Base-by-base conservation (phyloP, 2,329 filamentous ascomycete species). In the Claviceps sp. region DNA sequence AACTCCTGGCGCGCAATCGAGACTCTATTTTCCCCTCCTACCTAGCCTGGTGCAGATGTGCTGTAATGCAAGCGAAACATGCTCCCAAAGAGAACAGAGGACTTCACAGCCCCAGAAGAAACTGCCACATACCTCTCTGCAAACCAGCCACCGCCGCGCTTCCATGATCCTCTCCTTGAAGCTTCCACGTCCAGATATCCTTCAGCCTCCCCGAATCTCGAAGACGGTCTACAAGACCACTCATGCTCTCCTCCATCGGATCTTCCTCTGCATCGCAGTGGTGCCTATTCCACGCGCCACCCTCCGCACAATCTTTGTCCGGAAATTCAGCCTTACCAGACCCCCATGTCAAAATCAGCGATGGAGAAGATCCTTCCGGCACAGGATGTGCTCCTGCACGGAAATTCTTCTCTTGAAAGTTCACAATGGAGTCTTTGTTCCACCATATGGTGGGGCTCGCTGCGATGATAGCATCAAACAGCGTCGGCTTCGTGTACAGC, bases 361-460 rank as follows among this genome's bases (percentile, higher is more conserved):
- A 64, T 2, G 67, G 58, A 0, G 57, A 54, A 6, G 42, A 44
- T 6, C 11, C 42, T 8, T 26, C 42, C 3, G 60, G 59, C 3
- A 54, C 49, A 17, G 53, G 45, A 7, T 20, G 7, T 4, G 20
- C 22, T 5, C 22, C 16, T 23, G 50, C 49, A 3, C 50, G 49
- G 16, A 70, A 66, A 1, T 49, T 34, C 0, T 55, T 42, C 48
- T 67, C 57, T 36, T 63, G 62, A 34, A 67, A 62, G 2, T 56
- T 55, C 4, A 69, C 53, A 16, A 76, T 62, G 50, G 67, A 73
- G 1, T 63, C 57, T 16, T 70, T 57, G 55, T 74, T 74, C 68
- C 71, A 77, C 66, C 66, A 74, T 6, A 74, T 68, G 0, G 68
- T 69, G 0, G 72, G 73, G 29, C 72, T 76, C 5, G 67, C 69